Evolutionary conservation across 169 alveolate species (phyloP), one percentile per base, ranked within the genome.

Genomic region (Plasmodium fragile): DNA sequence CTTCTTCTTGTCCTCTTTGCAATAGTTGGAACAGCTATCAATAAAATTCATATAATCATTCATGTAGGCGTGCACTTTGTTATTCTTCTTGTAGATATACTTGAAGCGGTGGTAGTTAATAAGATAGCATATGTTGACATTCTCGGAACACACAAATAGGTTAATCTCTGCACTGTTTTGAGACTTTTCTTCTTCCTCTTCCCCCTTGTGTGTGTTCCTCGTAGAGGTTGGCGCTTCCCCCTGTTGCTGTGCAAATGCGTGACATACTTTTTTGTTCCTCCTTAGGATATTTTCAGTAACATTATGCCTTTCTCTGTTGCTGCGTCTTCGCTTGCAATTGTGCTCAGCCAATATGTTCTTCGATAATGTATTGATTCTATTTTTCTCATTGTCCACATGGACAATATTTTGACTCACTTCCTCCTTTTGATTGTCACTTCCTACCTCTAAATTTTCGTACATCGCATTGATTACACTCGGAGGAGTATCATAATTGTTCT

Each of bases 41-140:
- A 89, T 22, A 34, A 89, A 39, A 52, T 89, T 89, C 1, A 89
- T 45, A 34, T 89, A 89, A 8, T 77, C 59, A 78, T 89, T 79
- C 94, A 89, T 89, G 81, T 89, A 89, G 11, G 94, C 59, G 49
- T 79, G 90, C 41, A 89, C 59, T 32, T 89, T 89, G 39, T 78
- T 25, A 28, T 89, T 55, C 55, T 78, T 72, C 53, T 89, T 89
- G 49, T 89, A 89, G 11, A 89, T 11, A 39, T 89, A 89, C 52
- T 78, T 77, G 22, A 89, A 89, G 36, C 89, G 69, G 71, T 89
- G 89, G 49, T 78, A 89, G 49, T 89, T 89, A n/a, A 89, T 53
- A 41, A 89, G 94, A 65, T 89, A 89, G 49, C 94, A 89, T 55
- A 89, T 55, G 49, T 89, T 89, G 4, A 89, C 94, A 89, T 89